phyloP scores from a whole-genome alignment of 805 yeast genomes.

The Hanseniaspora jakobsenii region DNA sequence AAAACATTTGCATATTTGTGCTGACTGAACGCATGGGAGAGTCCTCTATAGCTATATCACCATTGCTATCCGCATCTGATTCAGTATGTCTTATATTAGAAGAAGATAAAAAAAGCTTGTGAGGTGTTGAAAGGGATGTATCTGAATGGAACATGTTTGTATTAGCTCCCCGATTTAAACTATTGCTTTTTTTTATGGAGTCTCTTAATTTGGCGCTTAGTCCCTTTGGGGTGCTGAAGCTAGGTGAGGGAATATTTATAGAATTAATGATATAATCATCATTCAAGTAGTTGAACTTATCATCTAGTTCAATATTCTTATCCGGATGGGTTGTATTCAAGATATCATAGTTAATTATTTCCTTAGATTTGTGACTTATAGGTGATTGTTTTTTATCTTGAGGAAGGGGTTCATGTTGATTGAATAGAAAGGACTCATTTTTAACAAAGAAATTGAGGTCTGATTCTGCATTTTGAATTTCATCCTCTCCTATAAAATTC shows the following conservation, averaged over 20 bases:
- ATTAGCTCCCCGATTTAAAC: not conserved
- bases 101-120: too few relatives aligned
- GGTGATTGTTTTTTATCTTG: too few relatives aligned
- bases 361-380: not conserved
- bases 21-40: not conserved
- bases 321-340: too few relatives aligned
- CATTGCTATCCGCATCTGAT: not conserved
- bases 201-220: slow-evolving; percentile 7
- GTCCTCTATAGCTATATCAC: not conserved
- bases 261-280: slow-evolving; percentile 11
- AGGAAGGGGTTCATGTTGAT: too few relatives aligned
- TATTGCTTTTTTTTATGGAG: slow-evolving; percentile 3
- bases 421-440: slow-evolving; percentile 5
- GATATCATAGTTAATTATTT: not conserved
- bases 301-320: too few relatives aligned
- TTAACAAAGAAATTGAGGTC: slow-evolving; percentile 9
- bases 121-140: not conserved
- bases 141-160: slow-evolving; percentile 4
- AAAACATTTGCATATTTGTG: not conserved
- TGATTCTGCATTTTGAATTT: slow-evolving; percentile 4
- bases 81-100: not conserved
- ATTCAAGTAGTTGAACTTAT: slow-evolving; percentile 8
- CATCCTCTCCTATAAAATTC: not conserved
- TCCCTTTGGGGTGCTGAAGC: not conserved
- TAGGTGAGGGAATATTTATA: not conserved